Conservation (phyloP, 495 filamentous ascomycete genomes). For the Aspergillus campestris region DNA sequence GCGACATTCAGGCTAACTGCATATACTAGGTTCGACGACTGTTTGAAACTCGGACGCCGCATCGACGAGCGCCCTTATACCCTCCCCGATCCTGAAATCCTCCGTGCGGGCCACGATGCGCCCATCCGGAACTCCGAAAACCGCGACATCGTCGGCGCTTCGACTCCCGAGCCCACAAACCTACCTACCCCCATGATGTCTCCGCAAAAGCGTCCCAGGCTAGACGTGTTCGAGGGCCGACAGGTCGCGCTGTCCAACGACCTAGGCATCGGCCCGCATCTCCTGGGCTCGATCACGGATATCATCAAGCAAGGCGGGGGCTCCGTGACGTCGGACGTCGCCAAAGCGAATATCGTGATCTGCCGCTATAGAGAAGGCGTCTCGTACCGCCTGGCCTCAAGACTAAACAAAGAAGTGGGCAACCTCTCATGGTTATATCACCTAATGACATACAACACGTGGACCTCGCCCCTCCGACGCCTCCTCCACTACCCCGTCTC, state of each 20-base stretch:
- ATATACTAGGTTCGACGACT: slow-evolving; percentile 82
- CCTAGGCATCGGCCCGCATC: slow-evolving; percentile 55
- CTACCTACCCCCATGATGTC: slow-evolving; percentile 37
- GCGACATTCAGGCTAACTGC: neutral
- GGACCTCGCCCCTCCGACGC: slow-evolving; percentile 71
- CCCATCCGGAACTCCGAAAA: slow-evolving; percentile 46
- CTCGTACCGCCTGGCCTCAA: slow-evolving; percentile 69
- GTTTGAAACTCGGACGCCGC: slow-evolving; percentile 77
- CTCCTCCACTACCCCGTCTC: slow-evolving; percentile 87
- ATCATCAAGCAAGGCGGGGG: slow-evolving; percentile 66
- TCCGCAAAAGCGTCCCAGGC: slow-evolving; percentile 19
- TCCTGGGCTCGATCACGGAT: slow-evolving; percentile 57
- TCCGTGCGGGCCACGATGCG: slow-evolving; percentile 46
- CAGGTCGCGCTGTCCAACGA: slow-evolving; percentile 55
- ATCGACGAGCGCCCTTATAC: slow-evolving; percentile 84
- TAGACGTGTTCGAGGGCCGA: slow-evolving; percentile 49
- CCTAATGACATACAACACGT: slow-evolving; percentile 78
- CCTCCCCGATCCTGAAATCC: slow-evolving; percentile 78
- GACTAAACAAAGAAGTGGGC: slow-evolving; percentile 70
- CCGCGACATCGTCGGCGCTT: slow-evolving; percentile 64
- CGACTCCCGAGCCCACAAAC: slow-evolving; percentile 51
- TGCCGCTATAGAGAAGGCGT: slow-evolving; percentile 79
- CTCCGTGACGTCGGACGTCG: slow-evolving; percentile 53
- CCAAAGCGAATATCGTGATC: slow-evolving; percentile 70
- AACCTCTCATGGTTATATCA: slow-evolving; percentile 92